Conservation (phyloP, 306 rosid genomes). For the Begonia masoniana region DNA sequence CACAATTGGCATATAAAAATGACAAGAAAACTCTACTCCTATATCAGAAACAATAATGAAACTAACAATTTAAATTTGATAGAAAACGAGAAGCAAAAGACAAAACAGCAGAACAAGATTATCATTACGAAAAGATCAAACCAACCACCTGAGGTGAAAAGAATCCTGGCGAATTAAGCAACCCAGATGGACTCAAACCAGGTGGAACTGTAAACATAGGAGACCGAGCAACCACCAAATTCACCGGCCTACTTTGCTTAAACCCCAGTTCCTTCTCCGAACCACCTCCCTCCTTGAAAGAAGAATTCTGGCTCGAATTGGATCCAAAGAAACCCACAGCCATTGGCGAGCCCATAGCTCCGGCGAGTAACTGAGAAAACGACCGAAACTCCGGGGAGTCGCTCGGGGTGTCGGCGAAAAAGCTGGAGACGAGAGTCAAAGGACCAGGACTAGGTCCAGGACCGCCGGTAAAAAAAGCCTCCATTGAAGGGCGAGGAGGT, state of each 20-base stretch:
- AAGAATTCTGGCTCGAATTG: constrained; percentile 19
- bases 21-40: too few relatives aligned
- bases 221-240: constrained; percentile 61
- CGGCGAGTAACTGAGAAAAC: constrained; percentile 93
- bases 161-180: constrained; percentile 87
- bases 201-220: constrained; percentile 74
- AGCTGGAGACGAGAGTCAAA: constrained; percentile 86
- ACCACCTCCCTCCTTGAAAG: constrained; percentile 23
- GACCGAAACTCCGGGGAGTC: constrained; percentile 41
- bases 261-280: constrained; percentile 37
- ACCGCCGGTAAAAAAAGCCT: constrained; percentile 56
- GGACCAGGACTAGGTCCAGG: constrained; percentile 81
- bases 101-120: too few relatives aligned
- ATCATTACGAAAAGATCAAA: not conserved
- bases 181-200: constrained; percentile 82
- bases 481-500: constrained; percentile 79
- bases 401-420: constrained; percentile 42
- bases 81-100: too few relatives aligned
- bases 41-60: too few relatives aligned
- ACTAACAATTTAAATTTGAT: too few relatives aligned
- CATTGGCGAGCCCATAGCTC: constrained; percentile 91
- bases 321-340: constrained; percentile 22
- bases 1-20: too few relatives aligned
- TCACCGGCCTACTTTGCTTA: constrained; percentile 74
- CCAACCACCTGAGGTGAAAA: constrained; percentile 71